These are phyloP conservation scores for Xerocomellus chrysenteron DNA, from an alignment of 768 basidiomycete genomes.

Conservation along the genomic window DNA sequence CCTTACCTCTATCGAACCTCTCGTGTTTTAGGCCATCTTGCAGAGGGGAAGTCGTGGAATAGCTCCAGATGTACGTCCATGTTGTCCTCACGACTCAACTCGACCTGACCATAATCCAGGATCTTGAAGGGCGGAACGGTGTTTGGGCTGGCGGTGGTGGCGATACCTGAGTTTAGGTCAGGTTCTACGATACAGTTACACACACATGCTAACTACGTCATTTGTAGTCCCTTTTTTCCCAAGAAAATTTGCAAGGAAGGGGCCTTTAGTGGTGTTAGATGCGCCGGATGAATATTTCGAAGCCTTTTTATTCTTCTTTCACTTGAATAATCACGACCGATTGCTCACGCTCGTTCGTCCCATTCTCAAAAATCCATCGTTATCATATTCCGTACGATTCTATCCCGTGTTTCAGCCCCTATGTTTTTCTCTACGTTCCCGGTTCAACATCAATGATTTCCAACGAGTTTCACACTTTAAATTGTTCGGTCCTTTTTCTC, in stretches of 20 bases:
- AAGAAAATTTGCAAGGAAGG: not conserved
- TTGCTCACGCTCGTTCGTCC: conserved; percentile 3
- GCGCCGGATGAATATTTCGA: not conserved
- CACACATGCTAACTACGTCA: not conserved
- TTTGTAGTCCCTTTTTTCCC: not conserved
- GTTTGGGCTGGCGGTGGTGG: not conserved
- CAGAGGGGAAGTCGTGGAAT: not conserved
- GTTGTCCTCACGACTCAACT: too few relatives aligned
- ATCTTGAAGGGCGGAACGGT: not conserved
- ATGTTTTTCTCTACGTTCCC: not conserved
- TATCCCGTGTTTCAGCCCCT: not conserved
- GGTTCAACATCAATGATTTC: not conserved
- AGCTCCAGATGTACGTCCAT: not conserved
- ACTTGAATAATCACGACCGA: not conserved
- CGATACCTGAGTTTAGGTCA: not conserved
- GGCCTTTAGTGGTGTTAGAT: not conserved
- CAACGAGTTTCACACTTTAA: too few relatives aligned
- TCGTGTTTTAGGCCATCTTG: not conserved
- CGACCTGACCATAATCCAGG: not conserved
- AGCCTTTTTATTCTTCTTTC: not conserved
- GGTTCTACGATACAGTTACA: too few relatives aligned
- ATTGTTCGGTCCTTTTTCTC: not conserved
- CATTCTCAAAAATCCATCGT: not conserved
- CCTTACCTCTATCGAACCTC: too few relatives aligned
- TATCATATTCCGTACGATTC: not conserved